Percentiles rank a stretch among this genome's conserved stretches.
Conservation (phyloP, 257 asterid genomes). For the Solanum bukasovii region DNA sequence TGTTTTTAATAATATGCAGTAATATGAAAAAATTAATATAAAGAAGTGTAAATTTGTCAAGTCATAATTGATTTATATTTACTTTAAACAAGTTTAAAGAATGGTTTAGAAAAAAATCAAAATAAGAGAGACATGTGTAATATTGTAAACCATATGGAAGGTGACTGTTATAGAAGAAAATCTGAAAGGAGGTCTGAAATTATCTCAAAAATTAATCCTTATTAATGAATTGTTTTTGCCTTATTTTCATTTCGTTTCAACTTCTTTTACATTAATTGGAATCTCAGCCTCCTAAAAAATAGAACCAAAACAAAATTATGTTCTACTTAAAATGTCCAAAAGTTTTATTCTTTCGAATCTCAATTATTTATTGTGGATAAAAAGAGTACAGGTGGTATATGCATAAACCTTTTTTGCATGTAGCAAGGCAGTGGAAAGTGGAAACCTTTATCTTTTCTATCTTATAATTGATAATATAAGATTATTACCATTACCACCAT, state of each 20-base stretch:
- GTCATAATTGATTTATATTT: no score
- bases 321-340: neutral
- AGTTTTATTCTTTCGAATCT: neutral
- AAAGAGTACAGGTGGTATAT: neutral
- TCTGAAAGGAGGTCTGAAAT: no score
- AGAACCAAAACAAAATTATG: neutral
- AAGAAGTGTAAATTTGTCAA: no score
- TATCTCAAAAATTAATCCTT: neutral
- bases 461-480: neutral
- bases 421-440: neutral
- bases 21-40: no score
- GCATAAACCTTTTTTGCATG: neutral
- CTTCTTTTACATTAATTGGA: neutral
- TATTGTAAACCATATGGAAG: no score
- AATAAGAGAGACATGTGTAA: no score
- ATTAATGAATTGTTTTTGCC: neutral
- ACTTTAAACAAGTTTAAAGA: no score
- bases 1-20: no score
- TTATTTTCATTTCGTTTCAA: neutral
- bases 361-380: neutral
- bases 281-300: neutral
- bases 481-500: neutral
- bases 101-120: no score
- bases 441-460: neutral
- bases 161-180: no score